Conservation (phyloP, 805 yeast genomes). For the Suhomyces sp. region DNA sequence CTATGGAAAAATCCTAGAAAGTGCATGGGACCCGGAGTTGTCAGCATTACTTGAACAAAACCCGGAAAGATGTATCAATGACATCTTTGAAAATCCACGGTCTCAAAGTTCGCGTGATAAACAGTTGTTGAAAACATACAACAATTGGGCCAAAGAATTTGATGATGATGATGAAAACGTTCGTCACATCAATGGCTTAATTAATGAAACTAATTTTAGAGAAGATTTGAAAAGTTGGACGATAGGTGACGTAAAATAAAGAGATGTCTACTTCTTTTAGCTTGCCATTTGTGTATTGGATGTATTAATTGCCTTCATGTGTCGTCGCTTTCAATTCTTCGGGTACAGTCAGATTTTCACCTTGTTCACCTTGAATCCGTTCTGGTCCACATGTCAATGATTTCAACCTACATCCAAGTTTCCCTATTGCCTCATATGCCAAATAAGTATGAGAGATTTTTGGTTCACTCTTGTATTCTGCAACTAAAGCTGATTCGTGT, state of each 20-base stretch:
- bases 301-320: not conserved
- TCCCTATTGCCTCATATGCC: not conserved
- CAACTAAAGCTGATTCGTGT: not conserved
- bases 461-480: too few species aligned
- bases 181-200: slow-evolving; percentile 34
- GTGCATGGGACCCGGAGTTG: slow-evolving; percentile 58
- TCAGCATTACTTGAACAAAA: slow-evolving; percentile 48
- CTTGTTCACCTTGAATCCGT: not conserved
- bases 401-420: not conserved
- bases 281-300: not conserved
- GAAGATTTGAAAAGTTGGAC: slow-evolving; percentile 45
- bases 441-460: not conserved
- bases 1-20: slow-evolving; percentile 53
- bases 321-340: not conserved
- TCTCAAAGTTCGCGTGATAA: slow-evolving; percentile 12
- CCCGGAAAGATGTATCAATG: slow-evolving; percentile 71
- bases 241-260: slow-evolving; percentile 6
- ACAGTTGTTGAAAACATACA: slow-evolving; percentile 10
- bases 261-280: not conserved
- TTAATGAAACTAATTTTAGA: slow-evolving; percentile 35
- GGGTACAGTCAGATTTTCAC: not conserved
- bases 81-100: slow-evolving; percentile 67
- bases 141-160: slow-evolving; percentile 6
- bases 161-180: slow-evolving; percentile 20
- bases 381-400: not conserved